A percentile compares a stretch with the other conserved stretches of the same genome.
phyloP scores from a whole-genome alignment of 1,284 basidiomycete species.

The Veloporphyrellus conicus region DNA sequence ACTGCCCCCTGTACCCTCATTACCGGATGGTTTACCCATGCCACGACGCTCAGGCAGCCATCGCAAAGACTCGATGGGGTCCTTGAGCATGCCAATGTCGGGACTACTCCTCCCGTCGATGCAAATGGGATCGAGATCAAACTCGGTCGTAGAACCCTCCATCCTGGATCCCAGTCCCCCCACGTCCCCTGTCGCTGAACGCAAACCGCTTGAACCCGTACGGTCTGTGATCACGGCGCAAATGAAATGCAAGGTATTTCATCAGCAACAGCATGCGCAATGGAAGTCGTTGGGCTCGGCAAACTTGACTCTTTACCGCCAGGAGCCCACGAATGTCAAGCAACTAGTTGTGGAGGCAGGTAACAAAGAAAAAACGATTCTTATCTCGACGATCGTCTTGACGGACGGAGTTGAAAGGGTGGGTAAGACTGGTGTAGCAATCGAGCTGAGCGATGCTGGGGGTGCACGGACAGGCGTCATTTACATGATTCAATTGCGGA shows the following conservation, averaged over 20 bases:
- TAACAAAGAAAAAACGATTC: conserved; percentile 66
- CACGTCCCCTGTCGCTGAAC: conserved; percentile 65
- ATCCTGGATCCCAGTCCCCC: conserved; percentile 74
- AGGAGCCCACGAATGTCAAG: conserved; percentile 83
- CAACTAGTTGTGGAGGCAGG: conserved; percentile 95
- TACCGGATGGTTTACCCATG: conserved; percentile 39
- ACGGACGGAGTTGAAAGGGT: conserved; percentile 96
- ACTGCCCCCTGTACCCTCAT: conserved; percentile 48
- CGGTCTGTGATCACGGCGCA: conserved; percentile 78
- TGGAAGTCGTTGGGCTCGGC: conserved; percentile 95
- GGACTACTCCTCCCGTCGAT: conserved; percentile 59
- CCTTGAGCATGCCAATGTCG: conserved; percentile 44
- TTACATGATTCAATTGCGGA: conserved; percentile 94
- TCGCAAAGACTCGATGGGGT: conserved; percentile 20
- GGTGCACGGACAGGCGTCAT: conserved; percentile 92
- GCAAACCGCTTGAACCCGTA: conserved; percentile 57
- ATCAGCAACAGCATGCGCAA: conserved; percentile 91
- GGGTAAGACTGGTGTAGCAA: conserved; percentile 94
- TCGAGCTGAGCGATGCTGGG: conserved; percentile 83
- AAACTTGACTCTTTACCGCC: conserved; percentile 81
- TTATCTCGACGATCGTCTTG: conserved; percentile 94
- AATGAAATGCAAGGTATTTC: conserved; percentile 98
- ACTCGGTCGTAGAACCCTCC: conserved; percentile 49
- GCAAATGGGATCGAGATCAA: conserved; percentile 47
- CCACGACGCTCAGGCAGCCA: conserved; percentile 27